Evolutionary conservation across 148 eudicot species (phyloP).

Genomic region (Euryodendron excelsum): DNA sequence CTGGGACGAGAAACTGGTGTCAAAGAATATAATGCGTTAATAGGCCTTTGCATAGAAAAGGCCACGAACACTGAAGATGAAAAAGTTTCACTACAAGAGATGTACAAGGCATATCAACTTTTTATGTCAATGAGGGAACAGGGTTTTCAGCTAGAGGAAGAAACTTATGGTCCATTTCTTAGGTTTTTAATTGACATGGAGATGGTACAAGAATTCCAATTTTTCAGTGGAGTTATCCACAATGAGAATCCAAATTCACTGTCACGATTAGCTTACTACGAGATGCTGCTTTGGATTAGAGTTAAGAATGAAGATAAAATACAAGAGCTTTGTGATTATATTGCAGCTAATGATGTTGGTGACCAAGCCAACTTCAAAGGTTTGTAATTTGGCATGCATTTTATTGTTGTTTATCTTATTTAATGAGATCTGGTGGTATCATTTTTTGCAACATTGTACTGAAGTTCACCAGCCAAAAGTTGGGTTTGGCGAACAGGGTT

Average conservation of each 20-base stretch:
- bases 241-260: conserved; percentile 54
- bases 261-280: conserved; percentile 79
- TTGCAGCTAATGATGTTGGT: conserved; percentile 36
- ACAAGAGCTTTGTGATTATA: conserved; percentile 45
- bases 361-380: conserved; percentile 49
- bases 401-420: conserved; percentile 2
- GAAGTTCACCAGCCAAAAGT: neutral
- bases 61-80: conserved; percentile 66
- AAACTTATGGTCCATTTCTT: conserved; percentile 75
- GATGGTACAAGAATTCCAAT: conserved; percentile 59
- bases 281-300: conserved; percentile 78
- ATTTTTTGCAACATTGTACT: neutral
- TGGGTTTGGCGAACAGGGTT: neutral
- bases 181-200: conserved; percentile 65
- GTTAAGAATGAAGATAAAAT: conserved; percentile 65
- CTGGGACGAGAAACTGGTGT: conserved; percentile 73
- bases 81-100: conserved; percentile 40
- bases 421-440: neutral
- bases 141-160: conserved; percentile 71
- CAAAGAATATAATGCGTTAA: conserved; percentile 64
- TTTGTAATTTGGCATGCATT: conserved; percentile 25
- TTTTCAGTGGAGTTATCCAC: conserved; percentile 50
- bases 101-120: conserved; percentile 52
- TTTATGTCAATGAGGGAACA: conserved; percentile 59
- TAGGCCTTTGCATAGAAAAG: conserved; percentile 52